Percentiles rank a stretch among this genome's conserved stretches.
Evolutionary conservation across 1,284 basidiomycete species (phyloP).

Genomic region (Naganishia sp.): DNA sequence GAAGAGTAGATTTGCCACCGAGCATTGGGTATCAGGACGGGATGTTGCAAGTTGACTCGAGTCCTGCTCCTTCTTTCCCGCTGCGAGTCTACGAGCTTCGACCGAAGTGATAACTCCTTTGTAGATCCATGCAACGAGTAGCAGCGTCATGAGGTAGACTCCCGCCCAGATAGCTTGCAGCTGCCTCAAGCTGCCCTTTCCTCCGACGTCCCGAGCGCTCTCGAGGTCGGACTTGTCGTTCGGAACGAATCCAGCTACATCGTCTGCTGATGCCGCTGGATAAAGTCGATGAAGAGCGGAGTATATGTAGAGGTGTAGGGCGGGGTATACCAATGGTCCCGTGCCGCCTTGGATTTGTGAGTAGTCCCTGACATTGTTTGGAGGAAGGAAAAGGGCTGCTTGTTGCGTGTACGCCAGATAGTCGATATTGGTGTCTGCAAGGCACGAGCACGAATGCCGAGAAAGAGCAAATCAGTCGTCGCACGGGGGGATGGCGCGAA

Average conservation of each 20-base stretch:
- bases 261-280: constrained; percentile 27
- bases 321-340: constrained; percentile 93
- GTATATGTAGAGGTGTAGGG: constrained; percentile 86
- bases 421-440: constrained; percentile 96
- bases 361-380: constrained; percentile 70
- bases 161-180: constrained; percentile 72
- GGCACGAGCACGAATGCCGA: not conserved
- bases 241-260: constrained; percentile 26
- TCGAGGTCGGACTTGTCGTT: constrained; percentile 1
- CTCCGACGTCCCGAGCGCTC: constrained; percentile 51
- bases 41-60: too few relatives aligned
- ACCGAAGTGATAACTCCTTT: constrained; percentile 35
- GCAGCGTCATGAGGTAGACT: constrained; percentile 69
- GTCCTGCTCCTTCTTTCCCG: constrained; percentile 1
- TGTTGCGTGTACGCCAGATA: constrained; percentile 66
- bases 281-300: constrained; percentile 65
- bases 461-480: too few relatives aligned
- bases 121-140: constrained; percentile 70
- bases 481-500: constrained; percentile 7
- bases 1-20: constrained; percentile 1
- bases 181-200: constrained; percentile 38
- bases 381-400: constrained; percentile 68
- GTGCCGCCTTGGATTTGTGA: constrained; percentile 83
- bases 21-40: not conserved
- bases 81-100: constrained; percentile 2